Evolutionary conservation across 805 yeast genomes (phyloP).

Genomic region (Isabelozyma gotoi): DNA sequence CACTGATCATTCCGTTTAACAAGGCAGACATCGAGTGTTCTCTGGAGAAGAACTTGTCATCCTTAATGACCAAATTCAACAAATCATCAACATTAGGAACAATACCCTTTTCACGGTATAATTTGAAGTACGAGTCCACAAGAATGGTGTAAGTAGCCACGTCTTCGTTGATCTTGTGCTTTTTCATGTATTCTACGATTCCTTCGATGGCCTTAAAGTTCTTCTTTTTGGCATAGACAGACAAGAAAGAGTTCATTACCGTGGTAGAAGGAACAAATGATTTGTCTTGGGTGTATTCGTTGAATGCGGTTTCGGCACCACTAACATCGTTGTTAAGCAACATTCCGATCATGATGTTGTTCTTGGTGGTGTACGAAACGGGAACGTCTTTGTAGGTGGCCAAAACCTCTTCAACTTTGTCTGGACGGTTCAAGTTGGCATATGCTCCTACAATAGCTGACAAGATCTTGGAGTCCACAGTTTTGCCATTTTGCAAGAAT

Average conservation of each 20-base stretch:
- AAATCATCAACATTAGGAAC: conserved; percentile 40
- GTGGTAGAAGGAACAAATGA: conserved; percentile 40
- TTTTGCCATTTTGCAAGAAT: conserved; percentile 21
- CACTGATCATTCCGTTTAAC: conserved; percentile 51
- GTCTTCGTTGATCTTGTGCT: conserved; percentile 49
- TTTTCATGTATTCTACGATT: conserved; percentile 44
- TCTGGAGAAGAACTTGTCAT: conserved; percentile 25
- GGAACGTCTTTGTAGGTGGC: conserved; percentile 27
- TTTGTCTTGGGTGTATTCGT: conserved; percentile 32
- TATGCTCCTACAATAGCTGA: conserved; percentile 49
- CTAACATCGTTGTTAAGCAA: conserved; percentile 35
- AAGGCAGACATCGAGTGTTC: conserved; percentile 50
- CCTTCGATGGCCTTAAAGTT: conserved; percentile 51
- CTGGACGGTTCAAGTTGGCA: conserved; percentile 37
- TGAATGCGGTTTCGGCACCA: conserved; percentile 46
- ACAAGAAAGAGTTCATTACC: conserved; percentile 54
- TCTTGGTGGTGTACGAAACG: conserved; percentile 39
- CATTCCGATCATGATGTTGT: conserved; percentile 47
- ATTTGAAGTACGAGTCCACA: conserved; percentile 53
- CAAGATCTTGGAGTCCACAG: conserved; percentile 49
- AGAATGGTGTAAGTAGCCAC: conserved; percentile 62
- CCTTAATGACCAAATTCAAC: conserved; percentile 19
- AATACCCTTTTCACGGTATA: conserved; percentile 41
- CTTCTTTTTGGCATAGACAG: conserved; percentile 36
- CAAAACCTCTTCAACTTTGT: conserved; percentile 43